Evolutionary conservation across 1,284 basidiomycete genomes (phyloP).

Genomic region (Ganoderma boninense): DNA sequence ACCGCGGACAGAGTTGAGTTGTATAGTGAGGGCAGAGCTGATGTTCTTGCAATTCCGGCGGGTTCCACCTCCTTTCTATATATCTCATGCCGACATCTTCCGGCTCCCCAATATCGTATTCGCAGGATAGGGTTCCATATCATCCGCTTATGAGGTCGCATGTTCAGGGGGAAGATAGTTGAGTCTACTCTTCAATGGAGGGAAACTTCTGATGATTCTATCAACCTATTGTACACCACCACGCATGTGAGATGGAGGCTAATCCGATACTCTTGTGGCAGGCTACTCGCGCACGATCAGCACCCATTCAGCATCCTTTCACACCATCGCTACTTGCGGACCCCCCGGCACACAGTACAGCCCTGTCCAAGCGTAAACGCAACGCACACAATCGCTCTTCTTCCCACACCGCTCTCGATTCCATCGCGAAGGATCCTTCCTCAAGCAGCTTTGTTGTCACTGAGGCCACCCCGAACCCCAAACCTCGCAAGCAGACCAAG

Average conservation of each 20-base stretch:
- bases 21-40: too few relatives aligned
- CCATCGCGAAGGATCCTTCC: slow-evolving; percentile 18
- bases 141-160: too few relatives aligned
- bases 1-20: too few relatives aligned
- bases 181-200: too few relatives aligned
- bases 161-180: too few relatives aligned
- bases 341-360: slow-evolving; percentile 7
- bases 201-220: too few relatives aligned
- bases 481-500: slow-evolving; percentile 63
- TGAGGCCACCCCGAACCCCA: slow-evolving; percentile 64
- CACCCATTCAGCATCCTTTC: slow-evolving; percentile 26
- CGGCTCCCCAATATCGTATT: too few relatives aligned
- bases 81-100: too few relatives aligned
- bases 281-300: slow-evolving; percentile 33
- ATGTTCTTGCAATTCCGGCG: too few relatives aligned
- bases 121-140: too few relatives aligned
- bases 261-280: slow-evolving; percentile 7
- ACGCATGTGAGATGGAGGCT: not conserved
- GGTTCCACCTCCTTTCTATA: too few relatives aligned
- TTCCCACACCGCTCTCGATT: slow-evolving; percentile 26
- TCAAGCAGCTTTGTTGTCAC: slow-evolving; percentile 32
- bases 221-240: not conserved
- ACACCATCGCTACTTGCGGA: slow-evolving; percentile 30
- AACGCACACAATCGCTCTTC: slow-evolving; percentile 24
- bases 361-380: slow-evolving; percentile 47